Base-by-base conservation (phyloP, 2,329 filamentous ascomycete genomes). In the Myriosclerotinia scirpicola region DNA sequence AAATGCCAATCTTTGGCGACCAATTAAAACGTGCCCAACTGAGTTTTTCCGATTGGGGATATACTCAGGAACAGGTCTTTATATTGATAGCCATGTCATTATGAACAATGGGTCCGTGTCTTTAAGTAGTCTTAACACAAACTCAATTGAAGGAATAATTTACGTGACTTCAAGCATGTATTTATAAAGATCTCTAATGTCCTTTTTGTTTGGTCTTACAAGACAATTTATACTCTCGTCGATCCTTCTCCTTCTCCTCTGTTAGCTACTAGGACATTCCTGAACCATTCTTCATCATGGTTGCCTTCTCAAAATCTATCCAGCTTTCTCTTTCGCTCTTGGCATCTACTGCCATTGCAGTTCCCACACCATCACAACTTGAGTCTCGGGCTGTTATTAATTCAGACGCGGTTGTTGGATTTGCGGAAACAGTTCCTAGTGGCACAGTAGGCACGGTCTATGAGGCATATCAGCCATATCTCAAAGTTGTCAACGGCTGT, bases 401-500 rank as follows among this genome's bases (percentile, higher is more conserved):
- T 22, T 79, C 80, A 38, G 77, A 82, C 74, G 76, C 78, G 0
- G 68, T 88, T 38, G 83, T 85, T 9, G 83, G 82, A 1, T 85
- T 87, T 68, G 67, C 80, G 0, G 72, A 87, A 73, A 81, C 83
- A 0, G 83, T 87, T 0, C 85, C 85, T 0, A 77, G 75, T 53
- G 79, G 78, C 6, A 77, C 77, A 1, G 73, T 76, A 0, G 85
- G 85, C 17, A 73, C 78, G 3, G 73, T 85, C 34, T 84, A 85
- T 70, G 73, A 83, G 53, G 82, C 82, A 64, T 87, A 85, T 76
- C 81, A 87, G 76, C 85, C 85, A 0, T 80, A 78, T 64, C 78
- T 87, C 7, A 71, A 85, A 14, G 82, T 87, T 6, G 79, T 80
- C 22, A 84, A 84, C 71, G 86, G 86, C 55, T 89, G 86, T 69